Base-by-base conservation (phyloP, 2,329 filamentous ascomycete genomes). In the Colletotrichum lini region DNA sequence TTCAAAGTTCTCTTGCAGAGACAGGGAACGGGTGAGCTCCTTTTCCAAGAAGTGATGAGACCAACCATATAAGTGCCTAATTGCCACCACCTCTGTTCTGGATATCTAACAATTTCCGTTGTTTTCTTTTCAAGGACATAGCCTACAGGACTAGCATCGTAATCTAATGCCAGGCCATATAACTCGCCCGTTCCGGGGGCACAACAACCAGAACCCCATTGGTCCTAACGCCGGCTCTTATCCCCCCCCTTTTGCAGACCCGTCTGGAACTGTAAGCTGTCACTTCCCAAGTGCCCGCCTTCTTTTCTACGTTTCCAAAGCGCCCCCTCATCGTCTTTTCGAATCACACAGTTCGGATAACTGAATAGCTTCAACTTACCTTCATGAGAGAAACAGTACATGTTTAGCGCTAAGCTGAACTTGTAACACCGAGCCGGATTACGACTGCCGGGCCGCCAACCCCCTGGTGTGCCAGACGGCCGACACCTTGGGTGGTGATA, bases 21-120 rank as follows among this genome's bases (percentile, higher is more conserved):
- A 10, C 0, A 38, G 35, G 35, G 8, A 38, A 38, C 9, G 9
- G 35, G 35, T 10, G 8, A 38, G 35, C 35, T 38, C 9, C 30
- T 35, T 5, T 35, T 35, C 10, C 30, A 35, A 35, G 30, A 35
- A 35, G 8, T 35, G 30, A 9, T 9, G 2, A 9, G 8, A 35
- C 8, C 10, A 35, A 2, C 30, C 8, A 2, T 35, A 0, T 2
- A 35, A 35, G 8, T 35, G 8, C 1, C 1, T 35, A 1, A 9
- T 35, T 5, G 30, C 30, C 30, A 9, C 30, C 30, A 35, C 30
- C 30, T 35, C 30, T 35, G 30, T 35, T 35, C 30, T 35, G 30
- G 30, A 35, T 9, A 35, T 8, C 30, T 35, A 1, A 0, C 8
- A 9, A 9, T 10, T 35, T 35, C 30, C 8, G 8, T 9, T 35